Percentiles rank a stretch among this genome's conserved stretches.
These are phyloP conservation scores for Coemansia sp. DNA, from an alignment of 192 early-diverging fungal species.

Conservation along the genomic window DNA sequence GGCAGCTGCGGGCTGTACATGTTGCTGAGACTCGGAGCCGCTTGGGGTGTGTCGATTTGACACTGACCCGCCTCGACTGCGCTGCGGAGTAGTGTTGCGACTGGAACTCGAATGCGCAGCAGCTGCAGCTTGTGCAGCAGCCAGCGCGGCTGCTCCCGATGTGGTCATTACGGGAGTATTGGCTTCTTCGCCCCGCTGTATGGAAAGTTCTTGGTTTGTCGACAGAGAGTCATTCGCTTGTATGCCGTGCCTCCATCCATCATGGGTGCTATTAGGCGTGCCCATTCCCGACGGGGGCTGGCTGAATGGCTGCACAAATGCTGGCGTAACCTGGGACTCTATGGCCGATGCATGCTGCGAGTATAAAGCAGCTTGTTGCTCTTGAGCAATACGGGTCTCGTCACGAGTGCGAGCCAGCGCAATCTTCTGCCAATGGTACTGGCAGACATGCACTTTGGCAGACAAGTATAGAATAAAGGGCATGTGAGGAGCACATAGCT, in stretches of 20 bases:
- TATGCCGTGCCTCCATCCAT: constrained; percentile 1
- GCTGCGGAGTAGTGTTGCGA: constrained; percentile 43
- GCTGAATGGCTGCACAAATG: constrained; percentile 51
- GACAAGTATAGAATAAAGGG: constrained; percentile 49
- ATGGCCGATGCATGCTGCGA: constrained; percentile 15
- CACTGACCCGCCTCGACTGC: constrained; percentile 40
- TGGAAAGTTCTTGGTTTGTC: background rate
- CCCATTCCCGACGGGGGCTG: constrained; percentile 27
- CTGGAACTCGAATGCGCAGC: constrained; percentile 23
- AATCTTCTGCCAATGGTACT: constrained; percentile 55
- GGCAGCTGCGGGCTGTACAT: background rate
- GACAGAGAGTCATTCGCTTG: background rate
- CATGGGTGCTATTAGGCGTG: constrained; percentile 30
- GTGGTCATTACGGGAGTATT: constrained; percentile 50
- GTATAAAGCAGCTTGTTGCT: constrained; percentile 1
- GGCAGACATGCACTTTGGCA: constrained; percentile 51
- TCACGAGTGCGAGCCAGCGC: constrained; percentile 39
- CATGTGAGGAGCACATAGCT: constrained; percentile 54
- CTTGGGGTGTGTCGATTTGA: constrained; percentile 16
- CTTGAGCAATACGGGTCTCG: constrained; percentile 9
- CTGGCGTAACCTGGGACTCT: constrained; percentile 39
- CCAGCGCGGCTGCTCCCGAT: constrained; percentile 46
- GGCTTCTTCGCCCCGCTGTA: constrained; percentile 5
- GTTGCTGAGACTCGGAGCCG: background rate
- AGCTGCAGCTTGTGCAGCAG: constrained; percentile 44